phyloP scores from a whole-genome alignment of 2,329 filamentous ascomycete species.

The Colletotrichum sp. region DNA sequence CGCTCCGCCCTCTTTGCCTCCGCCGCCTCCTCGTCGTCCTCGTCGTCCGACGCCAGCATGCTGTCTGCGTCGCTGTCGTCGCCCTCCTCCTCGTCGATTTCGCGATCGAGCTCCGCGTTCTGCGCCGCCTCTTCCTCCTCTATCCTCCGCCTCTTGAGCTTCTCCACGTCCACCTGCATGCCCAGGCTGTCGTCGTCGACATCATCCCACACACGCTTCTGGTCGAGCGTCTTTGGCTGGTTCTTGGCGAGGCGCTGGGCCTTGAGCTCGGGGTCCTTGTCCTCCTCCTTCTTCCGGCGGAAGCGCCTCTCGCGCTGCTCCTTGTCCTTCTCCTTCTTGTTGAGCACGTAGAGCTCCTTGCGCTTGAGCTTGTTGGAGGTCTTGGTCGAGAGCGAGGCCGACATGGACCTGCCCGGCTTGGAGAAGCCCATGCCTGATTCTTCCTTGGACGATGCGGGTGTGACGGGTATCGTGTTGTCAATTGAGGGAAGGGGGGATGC shows the following conservation, averaged over 20 bases:
- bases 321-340: conserved; percentile 79
- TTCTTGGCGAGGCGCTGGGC: conserved; percentile 78
- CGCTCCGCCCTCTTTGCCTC: conserved; percentile 49
- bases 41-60: conserved; percentile 74
- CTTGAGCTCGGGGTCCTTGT: conserved; percentile 78
- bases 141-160: conserved; percentile 61
- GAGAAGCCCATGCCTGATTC: conserved; percentile 17
- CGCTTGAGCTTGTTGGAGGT: conserved; percentile 80
- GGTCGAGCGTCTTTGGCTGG: conserved; percentile 80
- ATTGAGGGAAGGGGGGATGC: not conserved
- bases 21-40: conserved; percentile 53
- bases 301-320: conserved; percentile 78
- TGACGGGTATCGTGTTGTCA: not conserved
- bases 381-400: conserved; percentile 43
- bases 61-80: conserved; percentile 64
- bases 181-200: conserved; percentile 64
- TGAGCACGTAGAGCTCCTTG: conserved; percentile 77
- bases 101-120: conserved; percentile 39
- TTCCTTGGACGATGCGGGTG: rapidly evolving
- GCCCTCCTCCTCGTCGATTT: conserved; percentile 46
- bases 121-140: conserved; percentile 57
- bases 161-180: conserved; percentile 61
- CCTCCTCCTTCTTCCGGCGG: conserved; percentile 82
- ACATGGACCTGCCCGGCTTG: conserved; percentile 24
- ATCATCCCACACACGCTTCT: conserved; percentile 90